These are phyloP conservation scores for Triadica sebifera DNA, from an alignment of 345 rosid genomes.

Conservation along the genomic window DNA sequence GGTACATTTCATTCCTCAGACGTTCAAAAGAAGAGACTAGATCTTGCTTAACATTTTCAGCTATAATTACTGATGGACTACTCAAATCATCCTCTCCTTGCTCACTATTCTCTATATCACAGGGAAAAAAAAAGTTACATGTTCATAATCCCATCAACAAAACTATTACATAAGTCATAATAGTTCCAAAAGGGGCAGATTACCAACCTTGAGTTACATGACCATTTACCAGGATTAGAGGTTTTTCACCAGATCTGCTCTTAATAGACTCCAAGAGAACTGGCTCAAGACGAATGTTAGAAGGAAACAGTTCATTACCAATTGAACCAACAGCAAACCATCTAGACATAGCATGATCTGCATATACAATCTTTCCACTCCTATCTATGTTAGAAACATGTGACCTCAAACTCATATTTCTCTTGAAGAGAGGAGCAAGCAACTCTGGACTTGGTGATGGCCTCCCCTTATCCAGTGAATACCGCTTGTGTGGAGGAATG, in stretches of 20 bases:
- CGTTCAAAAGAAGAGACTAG: constrained; percentile 39
- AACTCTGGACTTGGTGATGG: constrained; percentile 37
- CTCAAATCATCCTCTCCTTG: constrained; percentile 8
- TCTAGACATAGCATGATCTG: constrained; percentile 27
- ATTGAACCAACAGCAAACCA: constrained; percentile 56
- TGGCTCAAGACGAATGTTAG: constrained; percentile 34
- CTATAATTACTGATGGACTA: constrained; percentile 41
- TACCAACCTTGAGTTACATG: constrained; percentile 28
- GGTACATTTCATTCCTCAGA: constrained; percentile 29
- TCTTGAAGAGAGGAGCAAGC: constrained; percentile 30
- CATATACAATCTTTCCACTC: constrained; percentile 37
- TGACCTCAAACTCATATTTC: constrained; percentile 24
- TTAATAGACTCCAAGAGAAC: constrained; percentile 33
- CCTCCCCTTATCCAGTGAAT: constrained; percentile 27
- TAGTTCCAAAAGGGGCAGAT: background rate
- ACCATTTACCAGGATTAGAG: constrained; percentile 36
- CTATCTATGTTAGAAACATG: constrained; percentile 5
- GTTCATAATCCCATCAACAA: constrained; percentile 11
- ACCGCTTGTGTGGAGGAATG: constrained; percentile 63
- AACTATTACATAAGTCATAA: background rate
- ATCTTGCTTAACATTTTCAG: constrained; percentile 48
- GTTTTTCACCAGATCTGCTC: constrained; percentile 30
- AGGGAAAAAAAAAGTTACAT: no score
- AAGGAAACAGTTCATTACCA: constrained; percentile 32
- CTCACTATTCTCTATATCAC: constrained; percentile 21